phyloP scores from a whole-genome alignment of 1,284 basidiomycete species.

The Sparassis latifolia region DNA sequence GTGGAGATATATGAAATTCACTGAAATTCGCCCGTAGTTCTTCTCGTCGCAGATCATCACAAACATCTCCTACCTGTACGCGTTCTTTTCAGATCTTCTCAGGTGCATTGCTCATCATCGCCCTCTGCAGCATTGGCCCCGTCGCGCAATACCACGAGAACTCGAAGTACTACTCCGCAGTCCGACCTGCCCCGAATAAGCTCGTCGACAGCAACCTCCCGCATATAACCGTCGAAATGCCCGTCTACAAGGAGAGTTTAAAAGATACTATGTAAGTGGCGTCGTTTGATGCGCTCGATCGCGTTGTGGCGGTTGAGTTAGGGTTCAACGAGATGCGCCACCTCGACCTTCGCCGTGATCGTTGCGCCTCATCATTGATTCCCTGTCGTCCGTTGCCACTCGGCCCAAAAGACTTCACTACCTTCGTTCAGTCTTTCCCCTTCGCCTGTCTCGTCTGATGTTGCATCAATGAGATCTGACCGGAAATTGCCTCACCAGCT shows the following conservation, averaged over 20 bases:
- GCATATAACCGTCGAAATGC: conserved; percentile 73
- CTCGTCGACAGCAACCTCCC: conserved; percentile 60
- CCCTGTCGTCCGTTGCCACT: too few species aligned
- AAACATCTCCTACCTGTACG: conserved; percentile 47
- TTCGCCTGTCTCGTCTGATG: too few species aligned
- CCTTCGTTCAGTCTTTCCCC: too few species aligned
- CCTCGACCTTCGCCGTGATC: too few species aligned
- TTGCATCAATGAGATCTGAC: too few species aligned
- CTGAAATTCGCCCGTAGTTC: conserved; percentile 36
- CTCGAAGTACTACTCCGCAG: conserved; percentile 64
- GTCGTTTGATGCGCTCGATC: too few species aligned
- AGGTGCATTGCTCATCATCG: conserved; percentile 7
- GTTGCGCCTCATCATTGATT: too few species aligned
- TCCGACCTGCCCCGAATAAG: conserved; percentile 49
- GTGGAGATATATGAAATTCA: neutral
- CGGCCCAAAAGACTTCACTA: too few species aligned
- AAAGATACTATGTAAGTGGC: conserved; percentile 58
- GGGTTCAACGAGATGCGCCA: too few species aligned
- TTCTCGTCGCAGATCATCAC: conserved; percentile 58
- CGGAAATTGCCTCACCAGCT: conserved; percentile 26
- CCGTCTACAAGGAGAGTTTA: conserved; percentile 76
- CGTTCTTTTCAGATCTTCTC: conserved; percentile 1
- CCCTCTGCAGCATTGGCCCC: conserved; percentile 47
- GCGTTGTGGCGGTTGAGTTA: too few species aligned
- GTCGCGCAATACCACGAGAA: conserved; percentile 74